Base-by-base conservation (phyloP, 2,329 filamentous ascomycete species). In the Tolypocladium nubicola region DNA sequence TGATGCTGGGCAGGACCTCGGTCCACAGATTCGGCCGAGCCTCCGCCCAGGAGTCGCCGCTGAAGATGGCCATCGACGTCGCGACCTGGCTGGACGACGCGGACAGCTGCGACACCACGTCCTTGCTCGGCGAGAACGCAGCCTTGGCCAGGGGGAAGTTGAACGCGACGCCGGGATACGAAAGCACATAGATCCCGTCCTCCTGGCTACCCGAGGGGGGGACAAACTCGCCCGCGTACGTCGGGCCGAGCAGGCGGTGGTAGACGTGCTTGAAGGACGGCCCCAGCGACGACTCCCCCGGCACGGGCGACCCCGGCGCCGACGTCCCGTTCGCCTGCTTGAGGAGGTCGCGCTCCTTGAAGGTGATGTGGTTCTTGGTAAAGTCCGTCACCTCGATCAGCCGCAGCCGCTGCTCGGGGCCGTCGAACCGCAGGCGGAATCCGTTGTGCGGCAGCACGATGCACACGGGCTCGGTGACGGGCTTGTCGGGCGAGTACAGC, bases 361-460 rank as follows among this genome's bases (percentile, higher is more conserved):
- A 96, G 21, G 86, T 85, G 60, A 97, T 83, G 60, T 86, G 83
- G 61, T 85, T 90, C 70, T 90, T 94, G 52, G 87, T 85, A 68
- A 99, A 97, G 73, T 97, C 91, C 56, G 90, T 74, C 9, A 97
- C 84, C 71, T 99, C 94, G 64, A 99, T 90, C 60, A 99, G 76
- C 3, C 94, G 88, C 47, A 99, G 76, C 40, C 93, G 85, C 72
- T 99, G 94, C 66, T 97, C 92, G 4, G 89, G 86, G 0, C 92
- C 94, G 68, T 99, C 94, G 68, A 99, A 99, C 47, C 90, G 90
- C 56, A 99, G 76, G 14, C 93, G 88, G 37, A 99, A 72, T 35
- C 94, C 94, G 73, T 97, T 99, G 4, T 84, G 81, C 1, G 92
- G 89, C 4, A 99, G 82, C 21, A 79, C 80, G 57, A 97, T 73